A percentile compares a stretch with the other conserved stretches of the same genome.
These are phyloP conservation scores for Chlorella sp. DNA, from an alignment of 139 green algal genomes.

Conservation along the genomic window DNA sequence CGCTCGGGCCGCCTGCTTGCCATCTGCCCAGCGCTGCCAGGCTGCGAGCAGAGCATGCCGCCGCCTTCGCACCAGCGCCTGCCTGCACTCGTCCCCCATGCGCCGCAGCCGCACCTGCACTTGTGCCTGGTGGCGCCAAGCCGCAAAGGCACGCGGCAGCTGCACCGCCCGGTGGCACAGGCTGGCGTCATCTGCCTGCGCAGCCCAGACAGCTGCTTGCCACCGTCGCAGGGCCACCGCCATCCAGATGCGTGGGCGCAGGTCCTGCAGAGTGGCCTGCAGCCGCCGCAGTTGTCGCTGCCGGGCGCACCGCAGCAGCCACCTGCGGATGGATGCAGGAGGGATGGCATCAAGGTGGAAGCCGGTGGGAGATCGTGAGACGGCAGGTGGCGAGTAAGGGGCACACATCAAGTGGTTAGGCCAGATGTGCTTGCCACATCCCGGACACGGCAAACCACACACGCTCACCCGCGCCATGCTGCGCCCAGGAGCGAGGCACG, in stretches of 20 bases:
- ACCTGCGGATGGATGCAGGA: neutral
- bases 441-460: neutral
- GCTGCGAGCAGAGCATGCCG: neutral
- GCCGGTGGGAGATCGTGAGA: neutral
- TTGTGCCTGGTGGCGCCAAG: neutral
- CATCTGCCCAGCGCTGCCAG: slow-evolving; percentile 1
- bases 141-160: neutral
- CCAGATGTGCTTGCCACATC: neutral
- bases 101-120: neutral
- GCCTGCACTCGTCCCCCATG: neutral
- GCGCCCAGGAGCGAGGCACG: neutral
- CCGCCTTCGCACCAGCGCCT: neutral
- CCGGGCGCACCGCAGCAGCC: neutral
- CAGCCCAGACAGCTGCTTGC: neutral
- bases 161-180: slow-evolving; percentile 28
- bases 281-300: neutral
- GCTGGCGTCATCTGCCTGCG: neutral
- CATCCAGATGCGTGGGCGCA: slow-evolving; percentile 4
- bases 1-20: neutral
- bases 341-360: neutral
- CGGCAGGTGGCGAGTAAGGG: neutral
- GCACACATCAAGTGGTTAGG: neutral
- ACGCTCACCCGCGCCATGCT: neutral
- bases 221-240: neutral
- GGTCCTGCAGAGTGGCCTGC: neutral